Evolutionary conservation across 345 rosid species (phyloP).

Genomic region (Durio zibethinus): DNA sequence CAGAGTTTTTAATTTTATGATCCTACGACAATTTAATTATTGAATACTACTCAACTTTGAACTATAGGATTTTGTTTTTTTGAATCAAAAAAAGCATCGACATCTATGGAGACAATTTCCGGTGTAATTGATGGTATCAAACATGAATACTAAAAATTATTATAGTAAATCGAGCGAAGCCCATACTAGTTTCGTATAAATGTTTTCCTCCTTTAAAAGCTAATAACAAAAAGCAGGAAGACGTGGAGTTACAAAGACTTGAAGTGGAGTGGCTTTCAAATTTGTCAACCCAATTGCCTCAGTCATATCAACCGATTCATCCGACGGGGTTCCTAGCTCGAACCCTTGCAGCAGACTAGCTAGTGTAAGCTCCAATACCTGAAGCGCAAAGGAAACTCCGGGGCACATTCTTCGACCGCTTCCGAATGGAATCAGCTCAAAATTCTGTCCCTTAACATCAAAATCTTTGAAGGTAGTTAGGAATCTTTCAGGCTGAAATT

Average conservation of each 20-base stretch:
- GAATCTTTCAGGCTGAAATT: slow-evolving; percentile 42
- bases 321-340: slow-evolving; percentile 9
- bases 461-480: slow-evolving; percentile 25
- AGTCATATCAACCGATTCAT: slow-evolving; percentile 31
- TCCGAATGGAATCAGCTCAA: slow-evolving; percentile 38
- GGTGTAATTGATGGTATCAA: slow-evolving; percentile 48
- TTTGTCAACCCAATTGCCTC: slow-evolving; percentile 25
- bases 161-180: too few relatives aligned
- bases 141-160: too few relatives aligned
- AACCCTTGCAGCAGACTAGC: slow-evolving; percentile 38
- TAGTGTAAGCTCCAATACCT: slow-evolving; percentile 26
- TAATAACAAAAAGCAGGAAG: slow-evolving; percentile 7
- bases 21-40: background rate
- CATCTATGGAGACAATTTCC: slow-evolving; percentile 45
- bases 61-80: slow-evolving; percentile 66
- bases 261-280: slow-evolving; percentile 30
- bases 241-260: slow-evolving; percentile 19
- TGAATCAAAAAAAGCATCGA: slow-evolving; percentile 46
- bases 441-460: slow-evolving; percentile 34
- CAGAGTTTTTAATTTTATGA: background rate
- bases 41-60: slow-evolving; percentile 1
- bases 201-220: background rate
- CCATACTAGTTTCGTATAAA: too few relatives aligned
- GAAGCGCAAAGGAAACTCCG: slow-evolving; percentile 31
- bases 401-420: slow-evolving; percentile 43